Evolutionary conservation across 176 grass and related monocot species (phyloP), one percentile per base, ranked within the genome.

Genomic region (Aegilops tauschii): DNA sequence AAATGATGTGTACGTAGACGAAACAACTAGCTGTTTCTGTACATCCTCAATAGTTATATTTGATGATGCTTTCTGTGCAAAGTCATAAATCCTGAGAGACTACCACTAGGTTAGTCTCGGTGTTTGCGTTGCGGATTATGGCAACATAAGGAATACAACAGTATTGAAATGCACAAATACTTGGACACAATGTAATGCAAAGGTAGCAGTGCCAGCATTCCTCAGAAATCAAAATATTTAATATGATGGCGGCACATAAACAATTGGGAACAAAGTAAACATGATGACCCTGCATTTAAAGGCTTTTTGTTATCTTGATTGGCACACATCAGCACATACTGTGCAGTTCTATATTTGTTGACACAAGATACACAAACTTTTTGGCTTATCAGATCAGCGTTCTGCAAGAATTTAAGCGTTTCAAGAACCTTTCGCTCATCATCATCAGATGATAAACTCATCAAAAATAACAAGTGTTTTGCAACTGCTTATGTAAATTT

Each of bases 41-140:
- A 92, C 69, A 84, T 89, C 86, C 36, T 95, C 90, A 76, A 90
- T 74, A 34, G 85, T 89, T 79, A 95, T 17, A 76, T 69, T 63
- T 79, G 88, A 88, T 65, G 90, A 82, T 28, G 8, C 75, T 28
- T 88, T 37, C 27, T 90, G 63, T 20, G 87, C 87, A 23, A 92
- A 79, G 52, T 82, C 80, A n/a, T 56, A 44, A 66, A 88, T 90
- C 81, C 90, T 92, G 67, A 52, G 49, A 76, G 29, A 90, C 61
- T 52, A 29, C 27, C 27, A 76, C 45, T 70, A 84, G n/a, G 52
- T 83, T 65, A 85, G 52, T 80, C 12, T 84, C 61, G 77, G 83
- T 76, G 28, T 12, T 81, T 61, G 17, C 2, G 0, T 21, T 77
- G 29, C 61, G 49, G 61, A 13, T 68, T 66, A 66, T 35, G 5